These are phyloP conservation scores for Chlorella sp. DNA, from an alignment of 139 green algal species.

Conservation along the genomic window DNA sequence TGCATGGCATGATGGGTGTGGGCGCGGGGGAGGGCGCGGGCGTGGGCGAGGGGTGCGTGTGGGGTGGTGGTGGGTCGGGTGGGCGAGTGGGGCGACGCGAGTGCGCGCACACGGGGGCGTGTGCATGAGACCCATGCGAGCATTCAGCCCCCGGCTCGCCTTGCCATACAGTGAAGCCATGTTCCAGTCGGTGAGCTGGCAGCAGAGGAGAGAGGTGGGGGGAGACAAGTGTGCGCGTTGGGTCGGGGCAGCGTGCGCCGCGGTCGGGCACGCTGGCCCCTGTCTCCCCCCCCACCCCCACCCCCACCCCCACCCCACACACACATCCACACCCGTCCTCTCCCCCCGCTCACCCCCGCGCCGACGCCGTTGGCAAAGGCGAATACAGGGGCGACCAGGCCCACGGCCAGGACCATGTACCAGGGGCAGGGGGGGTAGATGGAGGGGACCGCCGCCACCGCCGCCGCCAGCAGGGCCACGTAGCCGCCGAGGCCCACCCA, in stretches of 20 bases:
- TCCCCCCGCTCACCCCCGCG: conserved; percentile 45
- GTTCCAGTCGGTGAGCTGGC: conserved; percentile 28
- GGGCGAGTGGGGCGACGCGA: too few relatives aligned
- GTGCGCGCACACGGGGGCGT: too few relatives aligned
- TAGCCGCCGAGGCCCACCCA: conserved; percentile 28
- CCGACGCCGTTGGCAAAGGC: conserved; percentile 49
- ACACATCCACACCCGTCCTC: not conserved
- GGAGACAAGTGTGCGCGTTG: not conserved
- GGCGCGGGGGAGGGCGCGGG: too few relatives aligned
- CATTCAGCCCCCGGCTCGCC: too few relatives aligned
- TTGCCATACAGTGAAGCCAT: conserved; percentile 44
- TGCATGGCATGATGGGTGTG: too few relatives aligned
- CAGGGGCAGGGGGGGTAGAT: conserved; percentile 10
- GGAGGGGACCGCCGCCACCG: conserved; percentile 12
- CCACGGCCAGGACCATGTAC: conserved; percentile 47
- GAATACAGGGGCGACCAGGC: conserved; percentile 34
- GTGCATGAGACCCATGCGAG: too few relatives aligned
- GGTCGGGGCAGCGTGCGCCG: not conserved
- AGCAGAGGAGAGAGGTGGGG: not conserved
- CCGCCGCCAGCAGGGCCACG: conserved; percentile 5
- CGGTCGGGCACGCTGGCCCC: too few relatives aligned
- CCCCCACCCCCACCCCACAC: not conserved
- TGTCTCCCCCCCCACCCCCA: too few relatives aligned
- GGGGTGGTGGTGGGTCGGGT: too few relatives aligned
- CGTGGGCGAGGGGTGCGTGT: too few relatives aligned